phyloP scores from a whole-genome alignment of 2,329 filamentous ascomycete genomes.

The Scortechinia acanthostroma region DNA sequence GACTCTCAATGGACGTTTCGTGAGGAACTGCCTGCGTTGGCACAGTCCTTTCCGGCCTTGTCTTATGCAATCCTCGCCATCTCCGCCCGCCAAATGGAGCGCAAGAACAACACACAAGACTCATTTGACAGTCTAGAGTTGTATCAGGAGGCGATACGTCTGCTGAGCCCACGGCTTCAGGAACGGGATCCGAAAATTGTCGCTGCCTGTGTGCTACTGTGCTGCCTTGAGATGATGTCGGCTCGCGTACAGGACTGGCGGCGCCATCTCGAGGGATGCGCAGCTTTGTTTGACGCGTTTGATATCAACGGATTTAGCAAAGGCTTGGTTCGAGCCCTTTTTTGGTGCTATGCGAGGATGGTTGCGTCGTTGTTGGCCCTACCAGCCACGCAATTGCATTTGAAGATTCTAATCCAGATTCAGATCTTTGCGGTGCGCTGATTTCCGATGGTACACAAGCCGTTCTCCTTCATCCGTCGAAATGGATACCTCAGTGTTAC shows the following conservation, averaged over 20 bases:
- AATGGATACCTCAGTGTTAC: slow-evolving; percentile 32
- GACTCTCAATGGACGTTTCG: slow-evolving; percentile 42
- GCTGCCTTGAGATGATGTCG: slow-evolving; percentile 37
- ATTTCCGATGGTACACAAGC: slow-evolving; percentile 38
- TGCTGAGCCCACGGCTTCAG: slow-evolving; percentile 29
- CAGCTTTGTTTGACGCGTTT: slow-evolving; percentile 39
- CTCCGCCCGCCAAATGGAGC: slow-evolving; percentile 40
- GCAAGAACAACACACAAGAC: slow-evolving; percentile 24
- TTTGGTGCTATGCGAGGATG: slow-evolving; percentile 52
- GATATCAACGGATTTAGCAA: slow-evolving; percentile 38
- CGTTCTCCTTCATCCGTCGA: slow-evolving; percentile 36
- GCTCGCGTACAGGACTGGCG: slow-evolving; percentile 40
- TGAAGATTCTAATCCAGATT: slow-evolving; percentile 6
- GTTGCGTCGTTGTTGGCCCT: slow-evolving; percentile 14
- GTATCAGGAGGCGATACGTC: slow-evolving; percentile 41
- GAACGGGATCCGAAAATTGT: slow-evolving; percentile 33
- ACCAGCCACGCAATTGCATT: neutral
- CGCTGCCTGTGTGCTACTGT: slow-evolving; percentile 36
- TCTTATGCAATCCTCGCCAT: slow-evolving; percentile 42
- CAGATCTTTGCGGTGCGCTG: slow-evolving; percentile 43
- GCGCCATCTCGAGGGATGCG: slow-evolving; percentile 46
- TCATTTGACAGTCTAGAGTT: slow-evolving; percentile 40
- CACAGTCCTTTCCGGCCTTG: slow-evolving; percentile 31
- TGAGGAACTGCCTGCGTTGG: slow-evolving; percentile 37
- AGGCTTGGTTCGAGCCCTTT: slow-evolving; percentile 39